Base-by-base conservation (phyloP, 2,329 filamentous ascomycete genomes). In the Colletotrichum lindemuthianum region DNA sequence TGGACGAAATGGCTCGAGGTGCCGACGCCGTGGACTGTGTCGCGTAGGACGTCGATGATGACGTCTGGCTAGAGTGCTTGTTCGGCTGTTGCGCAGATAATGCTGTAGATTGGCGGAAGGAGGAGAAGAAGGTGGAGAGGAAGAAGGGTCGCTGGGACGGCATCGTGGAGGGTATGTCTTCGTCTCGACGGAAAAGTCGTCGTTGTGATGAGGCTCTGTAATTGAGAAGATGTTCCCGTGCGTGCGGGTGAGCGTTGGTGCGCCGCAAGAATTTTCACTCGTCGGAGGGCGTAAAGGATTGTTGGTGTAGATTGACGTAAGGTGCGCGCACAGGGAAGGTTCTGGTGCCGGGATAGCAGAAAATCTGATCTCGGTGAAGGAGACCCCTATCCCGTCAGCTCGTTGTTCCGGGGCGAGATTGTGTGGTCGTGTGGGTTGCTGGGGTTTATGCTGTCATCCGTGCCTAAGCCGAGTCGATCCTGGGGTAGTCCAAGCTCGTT, bases 81-180 rank as follows among this genome's bases (percentile, higher is more conserved):
- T 68, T 68, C 6, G 67, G 65, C 44, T 68, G 67, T 43, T 68
- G 60, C 13, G 59, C 40, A 39, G 66, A 54, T 37, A 65, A 53
- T 10, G 65, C 32, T 2, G 61, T 45, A 15, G 63, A 54, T 11
- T 82, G 82, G 55, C 84, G 82, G 72, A 86, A 84, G 74, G 84
- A 82, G 73, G 83, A 81, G 74, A 86, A 79, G 76, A 86, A 85
- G 71, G 81, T 82, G 50, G 84, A 84, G 70, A 86, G 81, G 76
- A 86, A 85, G 74, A 82, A 86, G 50, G 84, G 83, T 53, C 83
- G 81, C 70, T 86, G 83, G 40, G 82, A 83, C 51, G 83, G 80
- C 82, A 85, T 85, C 57, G 40, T 74, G 54, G 15, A 9, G 34
- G 43, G 11, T 56, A 9, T 53, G 12, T 43, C 60, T 33, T 37